These are phyloP conservation scores for Irpex rosettiformis DNA, from an alignment of 1,284 basidiomycete species.

Conservation along the genomic window DNA sequence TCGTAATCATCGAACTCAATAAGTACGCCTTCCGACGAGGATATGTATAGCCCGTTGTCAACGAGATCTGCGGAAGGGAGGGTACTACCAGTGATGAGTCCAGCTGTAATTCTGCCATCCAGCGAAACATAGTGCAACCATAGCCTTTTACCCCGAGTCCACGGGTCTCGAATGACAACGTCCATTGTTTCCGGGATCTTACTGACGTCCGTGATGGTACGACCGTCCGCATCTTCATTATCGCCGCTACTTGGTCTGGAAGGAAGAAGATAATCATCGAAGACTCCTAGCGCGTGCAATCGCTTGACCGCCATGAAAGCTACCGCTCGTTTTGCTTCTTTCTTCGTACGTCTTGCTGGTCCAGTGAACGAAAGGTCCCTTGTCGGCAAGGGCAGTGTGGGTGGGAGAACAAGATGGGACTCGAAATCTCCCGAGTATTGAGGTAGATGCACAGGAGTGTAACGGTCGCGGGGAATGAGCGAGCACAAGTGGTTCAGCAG, in stretches of 20 bases:
- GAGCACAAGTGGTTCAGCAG: slow-evolving; percentile 72
- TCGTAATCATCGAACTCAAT: slow-evolving; percentile 41
- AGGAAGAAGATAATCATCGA: slow-evolving; percentile 78
- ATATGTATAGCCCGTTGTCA: slow-evolving; percentile 33
- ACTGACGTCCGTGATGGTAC: slow-evolving; percentile 37
- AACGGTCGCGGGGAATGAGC: slow-evolving; percentile 69
- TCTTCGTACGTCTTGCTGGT: slow-evolving; percentile 58
- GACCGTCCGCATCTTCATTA: slow-evolving; percentile 50
- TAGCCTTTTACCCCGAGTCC: slow-evolving; percentile 50
- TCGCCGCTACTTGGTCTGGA: slow-evolving; percentile 37
- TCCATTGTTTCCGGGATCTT: slow-evolving; percentile 50
- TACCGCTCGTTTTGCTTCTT: slow-evolving; percentile 75
- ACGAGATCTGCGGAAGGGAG: slow-evolving; percentile 46
- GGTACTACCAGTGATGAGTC: slow-evolving; percentile 57
- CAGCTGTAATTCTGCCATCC: slow-evolving; percentile 45
- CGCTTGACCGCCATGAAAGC: slow-evolving; percentile 72
- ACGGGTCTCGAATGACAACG: slow-evolving; percentile 59
- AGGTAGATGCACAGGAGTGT: slow-evolving; percentile 57
- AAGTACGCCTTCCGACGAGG: slow-evolving; percentile 34
- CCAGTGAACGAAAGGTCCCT: slow-evolving; percentile 55
- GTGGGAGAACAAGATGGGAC: slow-evolving; percentile 60
- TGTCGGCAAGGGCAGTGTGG: slow-evolving; percentile 57
- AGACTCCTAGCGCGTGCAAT: slow-evolving; percentile 65
- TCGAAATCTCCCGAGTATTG: slow-evolving; percentile 59
- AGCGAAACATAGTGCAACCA: slow-evolving; percentile 61